These are phyloP conservation scores for Exsudoporus frostii DNA, from an alignment of 768 basidiomycete species.

Conservation along the genomic window DNA sequence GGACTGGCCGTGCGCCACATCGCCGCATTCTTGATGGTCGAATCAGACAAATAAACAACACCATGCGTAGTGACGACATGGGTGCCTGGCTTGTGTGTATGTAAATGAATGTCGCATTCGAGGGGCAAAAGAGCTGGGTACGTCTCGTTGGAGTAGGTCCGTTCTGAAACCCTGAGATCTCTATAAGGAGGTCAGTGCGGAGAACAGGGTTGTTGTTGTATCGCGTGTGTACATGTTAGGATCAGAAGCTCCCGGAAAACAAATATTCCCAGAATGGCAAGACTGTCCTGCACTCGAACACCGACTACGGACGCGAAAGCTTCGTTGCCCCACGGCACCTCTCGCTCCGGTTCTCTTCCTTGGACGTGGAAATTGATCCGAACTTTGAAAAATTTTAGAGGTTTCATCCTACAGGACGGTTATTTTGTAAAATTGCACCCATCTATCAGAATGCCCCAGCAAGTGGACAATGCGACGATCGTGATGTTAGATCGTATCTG, in stretches of 20 bases:
- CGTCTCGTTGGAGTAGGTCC: neutral
- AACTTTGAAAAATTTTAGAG: slow-evolving; percentile 2
- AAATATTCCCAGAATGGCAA: slow-evolving; percentile 16
- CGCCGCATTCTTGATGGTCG: slow-evolving; percentile 11
- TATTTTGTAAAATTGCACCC: neutral
- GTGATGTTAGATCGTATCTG: slow-evolving; percentile 42
- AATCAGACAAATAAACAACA: neutral
- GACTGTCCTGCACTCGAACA: slow-evolving; percentile 1
- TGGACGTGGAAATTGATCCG: neutral
- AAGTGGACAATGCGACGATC: slow-evolving; percentile 46
- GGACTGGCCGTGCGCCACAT: slow-evolving; percentile 20
- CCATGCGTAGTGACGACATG: slow-evolving; percentile 15
- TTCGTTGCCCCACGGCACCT: neutral
- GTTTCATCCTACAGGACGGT: neutral
- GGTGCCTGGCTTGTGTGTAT: slow-evolving; percentile 11
- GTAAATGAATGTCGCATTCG: neutral
- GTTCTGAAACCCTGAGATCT: neutral
- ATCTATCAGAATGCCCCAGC: slow-evolving; percentile 41
- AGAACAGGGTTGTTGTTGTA: slow-evolving; percentile 2
- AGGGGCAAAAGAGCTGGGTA: no score
- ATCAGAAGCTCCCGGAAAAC: slow-evolving; percentile 27
- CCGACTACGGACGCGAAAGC: neutral
- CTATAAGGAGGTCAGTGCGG: neutral
- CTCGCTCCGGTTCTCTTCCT: neutral
- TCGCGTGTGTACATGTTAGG: slow-evolving; percentile 28